Evolutionary conservation across 345 rosid species (phyloP).

Genomic region (Populus alba): DNA sequence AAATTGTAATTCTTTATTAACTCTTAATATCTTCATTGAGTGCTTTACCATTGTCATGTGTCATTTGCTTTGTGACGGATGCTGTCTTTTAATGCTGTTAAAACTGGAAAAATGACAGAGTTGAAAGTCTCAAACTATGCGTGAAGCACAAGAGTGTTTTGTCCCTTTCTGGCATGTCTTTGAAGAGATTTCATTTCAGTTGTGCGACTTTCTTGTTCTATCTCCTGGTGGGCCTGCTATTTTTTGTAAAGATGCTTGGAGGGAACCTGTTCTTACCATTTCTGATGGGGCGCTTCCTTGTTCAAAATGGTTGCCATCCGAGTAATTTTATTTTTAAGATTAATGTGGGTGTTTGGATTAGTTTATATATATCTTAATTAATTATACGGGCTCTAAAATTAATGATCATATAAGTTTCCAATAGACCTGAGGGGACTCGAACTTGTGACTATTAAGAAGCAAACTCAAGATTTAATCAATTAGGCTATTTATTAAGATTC

Average conservation of each 20-base stretch:
- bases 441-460: too few species aligned
- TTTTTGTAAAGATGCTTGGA: neutral
- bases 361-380: too few species aligned
- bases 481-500: accelerated
- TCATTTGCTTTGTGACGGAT: neutral
- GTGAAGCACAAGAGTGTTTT: neutral
- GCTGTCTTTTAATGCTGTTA: neutral
- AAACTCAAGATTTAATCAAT: accelerated
- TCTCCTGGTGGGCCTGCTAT: neutral
- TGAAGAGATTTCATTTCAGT: neutral
- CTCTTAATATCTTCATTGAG: neutral
- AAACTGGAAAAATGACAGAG: neutral
- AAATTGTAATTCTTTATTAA: constrained; percentile 16
- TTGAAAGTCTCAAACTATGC: neutral
- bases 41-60: neutral
- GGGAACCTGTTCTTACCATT: neutral
- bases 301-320: too few species aligned
- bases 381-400: too few species aligned
- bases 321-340: too few species aligned
- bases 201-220: neutral
- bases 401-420: too few species aligned
- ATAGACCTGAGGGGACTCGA: accelerated
- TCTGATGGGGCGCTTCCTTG: neutral
- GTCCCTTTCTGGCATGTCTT: neutral
- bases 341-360: too few species aligned